These are phyloP conservation scores for Dothistroma septosporum DNA, from an alignment of 2,329 filamentous ascomycete genomes.

Conservation along the genomic window DNA sequence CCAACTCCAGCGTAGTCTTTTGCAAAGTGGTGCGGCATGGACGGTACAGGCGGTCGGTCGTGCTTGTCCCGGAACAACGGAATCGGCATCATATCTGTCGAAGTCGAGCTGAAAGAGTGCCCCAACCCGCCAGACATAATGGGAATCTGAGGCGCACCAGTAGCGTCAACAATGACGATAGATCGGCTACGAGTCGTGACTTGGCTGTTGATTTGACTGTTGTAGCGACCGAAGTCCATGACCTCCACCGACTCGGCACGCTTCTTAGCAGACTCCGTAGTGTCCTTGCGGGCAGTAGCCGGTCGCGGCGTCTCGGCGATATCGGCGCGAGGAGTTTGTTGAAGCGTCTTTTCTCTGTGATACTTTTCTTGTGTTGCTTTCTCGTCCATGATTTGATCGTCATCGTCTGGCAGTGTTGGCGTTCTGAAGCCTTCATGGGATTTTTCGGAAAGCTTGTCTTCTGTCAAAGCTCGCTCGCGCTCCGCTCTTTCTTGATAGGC, in stretches of 20 bases:
- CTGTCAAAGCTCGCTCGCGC: slow-evolving; percentile 5
- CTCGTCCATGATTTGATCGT: background rate
- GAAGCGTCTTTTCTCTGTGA: slow-evolving; percentile 2
- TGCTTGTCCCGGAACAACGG: slow-evolving; percentile 24
- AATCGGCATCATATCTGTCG: slow-evolving; percentile 25
- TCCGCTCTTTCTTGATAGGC: slow-evolving; percentile 10
- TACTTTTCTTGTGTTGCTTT: background rate
- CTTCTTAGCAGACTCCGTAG: background rate
- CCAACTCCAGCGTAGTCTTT: slow-evolving; percentile 6
- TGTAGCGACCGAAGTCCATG: slow-evolving; percentile 18
- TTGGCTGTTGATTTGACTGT: slow-evolving; percentile 42
- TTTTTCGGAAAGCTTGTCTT: slow-evolving; percentile 5
- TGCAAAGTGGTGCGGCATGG: slow-evolving; percentile 4
- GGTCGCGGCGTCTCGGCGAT: slow-evolving; percentile 14
- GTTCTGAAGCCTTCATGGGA: background rate
- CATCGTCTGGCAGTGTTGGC: background rate
- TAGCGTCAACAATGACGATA: slow-evolving; percentile 78
- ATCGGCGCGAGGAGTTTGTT: slow-evolving; percentile 7
- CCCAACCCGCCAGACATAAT: slow-evolving; percentile 24
- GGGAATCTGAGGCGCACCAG: slow-evolving; percentile 48
- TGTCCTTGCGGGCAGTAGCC: slow-evolving; percentile 13
- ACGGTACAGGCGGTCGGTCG: slow-evolving; percentile 9
- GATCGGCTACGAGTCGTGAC: slow-evolving; percentile 82
- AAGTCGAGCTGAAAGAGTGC: slow-evolving; percentile 26
- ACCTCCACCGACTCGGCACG: slow-evolving; percentile 16